Evolutionary conservation across 257 asterid species (phyloP).

Genomic region (Solanum chmielewskii): DNA sequence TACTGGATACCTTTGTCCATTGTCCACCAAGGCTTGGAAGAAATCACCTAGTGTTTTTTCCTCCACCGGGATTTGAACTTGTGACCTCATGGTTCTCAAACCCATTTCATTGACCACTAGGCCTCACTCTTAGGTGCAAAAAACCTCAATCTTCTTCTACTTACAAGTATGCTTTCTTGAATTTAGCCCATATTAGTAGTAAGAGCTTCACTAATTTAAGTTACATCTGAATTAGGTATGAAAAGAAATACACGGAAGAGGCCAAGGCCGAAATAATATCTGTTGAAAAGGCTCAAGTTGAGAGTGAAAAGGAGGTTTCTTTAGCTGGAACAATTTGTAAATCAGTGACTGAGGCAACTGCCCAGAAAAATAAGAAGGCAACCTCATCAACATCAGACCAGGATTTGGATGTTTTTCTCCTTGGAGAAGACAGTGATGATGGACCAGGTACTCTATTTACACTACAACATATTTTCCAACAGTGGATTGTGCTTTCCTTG

Average conservation of each 20-base stretch:
- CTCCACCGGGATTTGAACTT: not conserved
- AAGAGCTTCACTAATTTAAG: not conserved
- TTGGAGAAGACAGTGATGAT: constrained; percentile 87
- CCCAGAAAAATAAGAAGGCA: constrained; percentile 32
- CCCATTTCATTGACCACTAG: not conserved
- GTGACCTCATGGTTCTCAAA: not conserved
- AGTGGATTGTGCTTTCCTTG: not conserved
- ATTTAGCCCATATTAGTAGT: not conserved
- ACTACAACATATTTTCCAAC: not conserved
- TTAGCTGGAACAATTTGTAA: constrained; percentile 37
- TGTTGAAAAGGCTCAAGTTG: constrained; percentile 36
- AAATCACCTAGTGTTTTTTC: not conserved
- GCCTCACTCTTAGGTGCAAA: not conserved
- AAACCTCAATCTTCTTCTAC: not conserved
- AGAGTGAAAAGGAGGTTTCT: constrained; percentile 34
- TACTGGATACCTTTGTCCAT: not conserved
- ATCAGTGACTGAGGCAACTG: constrained; percentile 19
- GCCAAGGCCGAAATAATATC: constrained; percentile 34
- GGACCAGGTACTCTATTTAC: constrained; percentile 58
- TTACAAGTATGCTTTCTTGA: not conserved
- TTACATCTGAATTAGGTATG: constrained; percentile 38
- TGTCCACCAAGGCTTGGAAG: not conserved
- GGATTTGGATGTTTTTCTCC: constrained; percentile 94
- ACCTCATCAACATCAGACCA: constrained; percentile 57
- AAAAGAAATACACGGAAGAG: constrained; percentile 59